Evolutionary conservation across 176 grass and related monocot genomes (phyloP), one percentile per base, ranked within the genome.

Genomic region (Phragmites australis): DNA sequence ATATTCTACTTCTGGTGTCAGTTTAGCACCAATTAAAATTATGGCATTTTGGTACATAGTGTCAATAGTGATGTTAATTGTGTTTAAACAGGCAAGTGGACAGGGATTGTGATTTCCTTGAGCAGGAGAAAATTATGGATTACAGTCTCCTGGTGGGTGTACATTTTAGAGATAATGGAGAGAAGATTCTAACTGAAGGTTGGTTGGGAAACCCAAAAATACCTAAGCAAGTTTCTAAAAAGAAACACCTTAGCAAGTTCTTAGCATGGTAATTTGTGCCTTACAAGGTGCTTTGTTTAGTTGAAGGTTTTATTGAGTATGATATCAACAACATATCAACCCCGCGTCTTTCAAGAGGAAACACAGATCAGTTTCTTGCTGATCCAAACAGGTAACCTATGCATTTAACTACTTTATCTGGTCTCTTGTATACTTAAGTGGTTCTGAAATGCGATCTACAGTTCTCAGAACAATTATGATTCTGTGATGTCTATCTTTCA

Each of bases 51-150:
- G 15, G 1, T 76, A 27, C 43, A 45, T 47, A 18, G 77, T 43
- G 40, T 52, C 47, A 65, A 84, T 84, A 44, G 44, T 62, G 57
- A 46, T 57, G 18, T 81, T 75, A 41, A 49, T 53, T 78, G 17
- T 82, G 5, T 84, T 88, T 15, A 85, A 50, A 70, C 83, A 99
- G 97, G 83, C 97, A 96, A 93, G 81, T 99, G n/a, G 93, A 99
- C 65, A 99, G 32, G 78, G 97, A 99, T 87, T 99, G 88, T 17
- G 97, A 96, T 37, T 99, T 99, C 68, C 89, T 99, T 81, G 90
- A 99, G 88, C 93, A 95, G 60, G 93, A 96, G 72, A 96, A 91
- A 78, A 96, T 99, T 55, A 99, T 99, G 97, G 97, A 99, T 86
- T 99, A 99, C 76, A 99, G 97, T 72, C 93, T 99, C 25, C 71